These are phyloP conservation scores for Amaranthus cruentus DNA, from an alignment of 148 eudicot genomes.

Conservation along the genomic window DNA sequence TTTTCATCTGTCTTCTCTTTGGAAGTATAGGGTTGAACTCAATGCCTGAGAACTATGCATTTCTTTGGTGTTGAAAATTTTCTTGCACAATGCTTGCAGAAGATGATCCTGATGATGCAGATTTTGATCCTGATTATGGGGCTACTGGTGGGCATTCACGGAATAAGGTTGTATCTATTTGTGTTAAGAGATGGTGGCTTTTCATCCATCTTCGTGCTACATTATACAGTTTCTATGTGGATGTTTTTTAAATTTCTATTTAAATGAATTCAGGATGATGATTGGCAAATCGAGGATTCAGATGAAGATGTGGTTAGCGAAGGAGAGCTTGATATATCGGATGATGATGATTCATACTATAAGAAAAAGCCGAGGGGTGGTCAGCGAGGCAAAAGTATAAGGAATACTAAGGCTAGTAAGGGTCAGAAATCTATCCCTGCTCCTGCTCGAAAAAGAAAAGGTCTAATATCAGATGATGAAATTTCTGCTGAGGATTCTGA, in stretches of 20 bases:
- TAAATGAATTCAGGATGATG: conserved; percentile 53
- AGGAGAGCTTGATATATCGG: conserved; percentile 60
- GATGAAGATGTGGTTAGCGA: conserved; percentile 72
- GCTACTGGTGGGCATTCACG: conserved; percentile 31
- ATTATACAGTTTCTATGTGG: background rate
- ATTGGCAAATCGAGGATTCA: conserved; percentile 76
- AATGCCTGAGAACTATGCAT: background rate
- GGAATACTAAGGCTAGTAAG: conserved; percentile 42
- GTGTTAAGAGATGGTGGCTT: background rate
- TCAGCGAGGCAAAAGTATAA: conserved; percentile 47
- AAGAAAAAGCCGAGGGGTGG: conserved; percentile 54
- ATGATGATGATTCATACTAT: conserved; percentile 50
- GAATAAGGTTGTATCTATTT: conserved; percentile 41
- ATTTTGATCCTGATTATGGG: conserved; percentile 80
- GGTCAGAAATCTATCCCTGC: conserved; percentile 42
- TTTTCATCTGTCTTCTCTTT: background rate
- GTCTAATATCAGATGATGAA: conserved; percentile 60
- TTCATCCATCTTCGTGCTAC: background rate
- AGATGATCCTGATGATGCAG: conserved; percentile 95
- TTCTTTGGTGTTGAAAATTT: conserved; percentile 3
- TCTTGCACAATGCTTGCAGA: conserved; percentile 44
- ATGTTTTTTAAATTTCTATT: conserved; percentile 4
- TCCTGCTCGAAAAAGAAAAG: conserved; percentile 49
- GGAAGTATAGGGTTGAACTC: background rate
- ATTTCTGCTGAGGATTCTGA: conserved; percentile 74